These are phyloP conservation scores for Gyrodon lividus DNA, from an alignment of 768 basidiomycete species.

Conservation along the genomic window DNA sequence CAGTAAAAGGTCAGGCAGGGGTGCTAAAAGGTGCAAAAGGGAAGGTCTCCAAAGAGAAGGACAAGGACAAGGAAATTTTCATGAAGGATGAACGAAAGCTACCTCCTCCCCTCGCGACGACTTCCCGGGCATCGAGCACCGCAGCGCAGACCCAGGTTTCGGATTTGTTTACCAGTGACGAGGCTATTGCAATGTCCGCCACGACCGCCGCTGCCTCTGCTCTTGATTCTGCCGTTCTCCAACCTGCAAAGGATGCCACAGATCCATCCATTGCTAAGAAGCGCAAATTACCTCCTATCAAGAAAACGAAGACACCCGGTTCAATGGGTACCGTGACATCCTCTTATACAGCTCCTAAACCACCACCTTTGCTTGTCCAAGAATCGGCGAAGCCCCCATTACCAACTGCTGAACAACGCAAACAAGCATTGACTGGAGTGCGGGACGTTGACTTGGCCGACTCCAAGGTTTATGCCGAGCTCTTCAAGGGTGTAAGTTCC, in stretches of 20 bases:
- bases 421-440: conserved; percentile 45
- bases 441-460: conserved; percentile 66
- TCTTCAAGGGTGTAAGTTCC: conserved; percentile 55
- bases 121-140: conserved; percentile 28
- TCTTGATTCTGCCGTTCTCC: conserved; percentile 17
- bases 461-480: conserved; percentile 56
- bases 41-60: conserved; percentile 33
- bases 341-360: conserved; percentile 25
- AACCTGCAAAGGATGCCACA: conserved; percentile 27
- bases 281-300: conserved; percentile 66
- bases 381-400: conserved; percentile 28
- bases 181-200: conserved; percentile 3
- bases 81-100: conserved; percentile 44
- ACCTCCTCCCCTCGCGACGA: conserved; percentile 11
- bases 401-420: conserved; percentile 30
- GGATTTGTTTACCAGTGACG: conserved; percentile 34
- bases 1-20: conserved; percentile 19
- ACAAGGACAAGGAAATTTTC: conserved; percentile 35
- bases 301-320: conserved; percentile 53
- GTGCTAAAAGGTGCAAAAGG: conserved; percentile 23
- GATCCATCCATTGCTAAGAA: conserved; percentile 46
- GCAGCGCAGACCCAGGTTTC: conserved; percentile 32
- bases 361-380: conserved; percentile 12
- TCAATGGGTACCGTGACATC: conserved; percentile 24
- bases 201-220: background rate